Percentiles rank a stretch among this genome's conserved stretches.
These are phyloP conservation scores for Apiotrichum domesticum DNA, from an alignment of 1,284 basidiomycete species.

Conservation along the genomic window DNA sequence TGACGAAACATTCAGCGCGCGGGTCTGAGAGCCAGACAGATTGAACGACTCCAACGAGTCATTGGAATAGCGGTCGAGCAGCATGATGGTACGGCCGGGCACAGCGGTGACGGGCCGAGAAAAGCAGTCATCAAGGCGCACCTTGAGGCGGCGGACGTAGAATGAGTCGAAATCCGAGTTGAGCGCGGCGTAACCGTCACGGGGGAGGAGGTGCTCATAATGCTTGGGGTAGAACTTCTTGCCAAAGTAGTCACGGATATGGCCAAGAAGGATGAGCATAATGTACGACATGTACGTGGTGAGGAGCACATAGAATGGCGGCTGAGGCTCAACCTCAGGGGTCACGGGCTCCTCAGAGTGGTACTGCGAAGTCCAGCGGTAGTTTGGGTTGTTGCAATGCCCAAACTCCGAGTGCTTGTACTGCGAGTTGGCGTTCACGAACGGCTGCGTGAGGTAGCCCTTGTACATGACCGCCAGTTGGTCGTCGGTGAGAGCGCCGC, in stretches of 20 bases:
- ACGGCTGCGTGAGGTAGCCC: constrained; percentile 38
- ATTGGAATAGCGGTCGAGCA: constrained; percentile 75
- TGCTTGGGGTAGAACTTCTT: constrained; percentile 68
- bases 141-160: constrained; percentile 92
- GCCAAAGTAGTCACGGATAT: constrained; percentile 90
- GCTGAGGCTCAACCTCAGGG: constrained; percentile 59
- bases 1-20: constrained; percentile 91
- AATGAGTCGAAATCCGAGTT: constrained; percentile 99
- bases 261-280: constrained; percentile 81
- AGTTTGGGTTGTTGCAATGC: constrained; percentile 43
- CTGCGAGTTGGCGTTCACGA: constrained; percentile 30
- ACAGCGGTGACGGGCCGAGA: constrained; percentile 89
- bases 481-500: constrained; percentile 13
- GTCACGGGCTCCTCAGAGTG: constrained; percentile 50
- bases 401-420: constrained; percentile 47
- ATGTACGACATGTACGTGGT: constrained; percentile 90
- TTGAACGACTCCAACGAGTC: constrained; percentile 78
- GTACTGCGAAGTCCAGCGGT: constrained; percentile 47
- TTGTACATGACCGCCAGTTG: constrained; percentile 37
- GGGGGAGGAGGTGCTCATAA: constrained; percentile 76
- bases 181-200: constrained; percentile 85
- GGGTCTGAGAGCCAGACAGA: constrained; percentile 72
- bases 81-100: constrained; percentile 83
- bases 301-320: constrained; percentile 82
- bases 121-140: constrained; percentile 94